Evolutionary conservation across 202 grass and related monocot species (phyloP).

Genomic region (Elaeis oleifera): DNA sequence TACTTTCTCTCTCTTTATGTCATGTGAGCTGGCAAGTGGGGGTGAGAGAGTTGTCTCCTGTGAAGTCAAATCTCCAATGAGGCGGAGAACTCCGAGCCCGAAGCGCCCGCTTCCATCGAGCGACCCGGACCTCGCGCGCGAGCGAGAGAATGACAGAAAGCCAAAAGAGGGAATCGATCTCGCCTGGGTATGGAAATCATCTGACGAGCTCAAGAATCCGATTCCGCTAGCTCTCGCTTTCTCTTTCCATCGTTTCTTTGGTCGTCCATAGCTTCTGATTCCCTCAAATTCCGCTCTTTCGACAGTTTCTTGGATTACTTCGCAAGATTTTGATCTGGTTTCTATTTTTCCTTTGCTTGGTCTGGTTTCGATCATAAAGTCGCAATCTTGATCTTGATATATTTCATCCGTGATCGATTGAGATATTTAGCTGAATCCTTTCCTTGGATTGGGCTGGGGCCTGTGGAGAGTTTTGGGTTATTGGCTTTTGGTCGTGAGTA

Average conservation of each 20-base stretch:
- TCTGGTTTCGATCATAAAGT: background rate
- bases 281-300: background rate
- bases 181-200: background rate
- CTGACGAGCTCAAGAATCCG: background rate
- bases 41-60: no score
- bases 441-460: background rate
- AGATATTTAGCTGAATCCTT: background rate
- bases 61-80: no score
- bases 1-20: no score
- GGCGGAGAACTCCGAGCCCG: no score
- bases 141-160: no score
- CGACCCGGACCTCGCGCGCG: no score
- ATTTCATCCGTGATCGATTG: background rate
- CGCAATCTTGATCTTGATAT: background rate
- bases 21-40: no score
- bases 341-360: background rate
- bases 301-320: background rate
- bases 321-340: background rate
- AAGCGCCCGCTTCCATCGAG: no score
- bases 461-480: background rate
- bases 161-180: no score
- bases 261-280: background rate
- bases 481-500: background rate
- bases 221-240: background rate
- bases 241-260: background rate